Evolutionary conservation across 306 rosid genomes (phyloP).

Genomic region (Vigna unguiculata): DNA sequence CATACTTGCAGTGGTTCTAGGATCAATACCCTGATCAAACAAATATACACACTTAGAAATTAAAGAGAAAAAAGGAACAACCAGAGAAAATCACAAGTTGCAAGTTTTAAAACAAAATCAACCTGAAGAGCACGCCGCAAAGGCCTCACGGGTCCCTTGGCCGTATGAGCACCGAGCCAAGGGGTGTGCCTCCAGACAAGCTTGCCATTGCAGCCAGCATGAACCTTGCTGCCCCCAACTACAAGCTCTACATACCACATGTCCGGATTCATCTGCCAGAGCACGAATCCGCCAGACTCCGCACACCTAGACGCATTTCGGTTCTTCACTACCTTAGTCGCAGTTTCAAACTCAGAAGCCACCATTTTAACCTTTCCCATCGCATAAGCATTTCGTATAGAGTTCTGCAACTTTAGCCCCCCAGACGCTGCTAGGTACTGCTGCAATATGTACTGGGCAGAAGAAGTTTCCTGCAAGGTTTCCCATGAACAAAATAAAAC

Average conservation of each 20-base stretch:
- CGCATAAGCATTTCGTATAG: conserved; percentile 86
- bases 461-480: conserved; percentile 82
- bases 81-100: background rate
- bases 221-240: conserved; percentile 94
- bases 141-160: conserved; percentile 96
- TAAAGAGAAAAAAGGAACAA: background rate
- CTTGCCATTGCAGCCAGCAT: conserved; percentile 96
- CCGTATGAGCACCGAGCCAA: conserved; percentile 97
- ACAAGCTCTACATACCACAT: conserved; percentile 99
- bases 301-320: conserved; percentile 74
- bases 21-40: conserved; percentile 87
- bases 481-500: conserved; percentile 30
- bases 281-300: conserved; percentile 98
- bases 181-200: conserved; percentile 99
- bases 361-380: conserved; percentile 98
- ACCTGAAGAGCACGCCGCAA: conserved; percentile 99
- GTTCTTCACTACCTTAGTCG: conserved; percentile 79
- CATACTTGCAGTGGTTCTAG: conserved; percentile 92
- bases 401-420: conserved; percentile 89
- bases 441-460: conserved; percentile 98
- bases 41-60: conserved; percentile 12
- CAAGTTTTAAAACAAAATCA: background rate
- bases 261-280: conserved; percentile 99
- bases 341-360: conserved; percentile 96
- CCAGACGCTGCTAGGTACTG: conserved; percentile 96